Conservation (phyloP, 306 rosid species). For the Ormosia emarginata region DNA sequence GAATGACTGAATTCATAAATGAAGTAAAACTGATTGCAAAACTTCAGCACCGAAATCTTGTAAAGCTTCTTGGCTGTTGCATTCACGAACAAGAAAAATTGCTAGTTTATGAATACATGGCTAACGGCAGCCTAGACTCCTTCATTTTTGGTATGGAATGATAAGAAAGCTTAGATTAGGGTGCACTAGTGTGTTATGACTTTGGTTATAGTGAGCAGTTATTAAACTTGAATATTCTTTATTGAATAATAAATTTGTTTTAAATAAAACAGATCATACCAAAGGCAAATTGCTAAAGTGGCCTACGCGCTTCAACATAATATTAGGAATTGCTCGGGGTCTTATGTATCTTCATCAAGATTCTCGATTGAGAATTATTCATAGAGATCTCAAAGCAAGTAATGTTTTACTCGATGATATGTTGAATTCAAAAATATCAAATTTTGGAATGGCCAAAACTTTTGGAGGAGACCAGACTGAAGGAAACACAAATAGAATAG, state of each 20-base stretch:
- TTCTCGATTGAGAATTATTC: conserved; percentile 39
- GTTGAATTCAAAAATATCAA: conserved; percentile 45
- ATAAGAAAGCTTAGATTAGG: too few species aligned
- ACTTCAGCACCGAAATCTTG: conserved; percentile 20
- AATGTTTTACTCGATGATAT: conserved; percentile 39
- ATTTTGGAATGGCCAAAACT: conserved; percentile 48
- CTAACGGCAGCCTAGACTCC: neutral
- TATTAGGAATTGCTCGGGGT: conserved; percentile 38
- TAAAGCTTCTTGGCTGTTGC: conserved; percentile 11
- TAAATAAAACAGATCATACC: conserved; percentile 7
- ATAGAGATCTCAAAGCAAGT: conserved; percentile 50
- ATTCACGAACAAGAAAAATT: neutral
- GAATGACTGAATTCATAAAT: neutral
- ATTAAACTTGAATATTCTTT: neutral
- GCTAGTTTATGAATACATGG: conserved; percentile 15
- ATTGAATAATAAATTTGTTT: neutral
- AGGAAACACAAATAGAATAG: conserved; percentile 43
- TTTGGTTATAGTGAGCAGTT: too few species aligned
- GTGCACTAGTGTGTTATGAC: neutral
- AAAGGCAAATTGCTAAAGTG: conserved; percentile 25
- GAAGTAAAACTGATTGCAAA: conserved; percentile 4
- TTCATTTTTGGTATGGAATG: conserved; percentile 9
- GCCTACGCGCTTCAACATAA: conserved; percentile 37
- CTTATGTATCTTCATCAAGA: conserved; percentile 48
- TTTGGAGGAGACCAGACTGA: conserved; percentile 41